phyloP scores from a whole-genome alignment of 2,329 filamentous ascomycete genomes.

The Geosmithia flava region DNA sequence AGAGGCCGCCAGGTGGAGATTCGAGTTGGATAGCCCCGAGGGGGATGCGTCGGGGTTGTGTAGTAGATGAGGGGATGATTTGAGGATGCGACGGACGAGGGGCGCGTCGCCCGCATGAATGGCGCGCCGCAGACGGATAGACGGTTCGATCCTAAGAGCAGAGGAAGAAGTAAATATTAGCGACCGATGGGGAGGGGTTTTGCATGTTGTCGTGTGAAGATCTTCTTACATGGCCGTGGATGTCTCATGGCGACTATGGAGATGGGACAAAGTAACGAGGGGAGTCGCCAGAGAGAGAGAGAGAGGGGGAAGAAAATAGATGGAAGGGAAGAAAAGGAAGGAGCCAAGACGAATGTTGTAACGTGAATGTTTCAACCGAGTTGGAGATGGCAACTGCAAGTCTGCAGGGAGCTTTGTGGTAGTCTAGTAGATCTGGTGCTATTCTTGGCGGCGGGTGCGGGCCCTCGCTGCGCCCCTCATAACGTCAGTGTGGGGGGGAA shows the following conservation, averaged over 20 bases:
- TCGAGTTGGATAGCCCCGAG: conserved; percentile 63
- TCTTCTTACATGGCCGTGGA: background rate
- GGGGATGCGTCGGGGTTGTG: conserved; percentile 68
- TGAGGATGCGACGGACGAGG: conserved; percentile 66
- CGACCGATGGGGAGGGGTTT: background rate
- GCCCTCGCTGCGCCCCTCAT: background rate
- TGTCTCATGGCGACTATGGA: background rate
- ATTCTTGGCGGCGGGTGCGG: background rate
- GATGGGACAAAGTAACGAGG: background rate
- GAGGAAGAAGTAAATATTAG: background rate
- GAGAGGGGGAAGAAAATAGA: too few species aligned
- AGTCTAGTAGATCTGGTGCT: background rate
- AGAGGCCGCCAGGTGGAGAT: conserved; percentile 66
- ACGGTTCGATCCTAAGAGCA: conserved; percentile 56
- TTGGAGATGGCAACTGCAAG: background rate
- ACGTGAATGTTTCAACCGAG: background rate
- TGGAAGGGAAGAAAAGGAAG: too few species aligned
- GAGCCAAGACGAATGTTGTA: background rate
- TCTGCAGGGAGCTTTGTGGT: background rate
- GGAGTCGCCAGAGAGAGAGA: too few species aligned
- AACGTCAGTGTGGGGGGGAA: background rate
- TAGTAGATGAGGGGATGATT: conserved; percentile 56
- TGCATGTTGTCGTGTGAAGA: background rate
- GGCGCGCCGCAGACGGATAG: conserved; percentile 67
- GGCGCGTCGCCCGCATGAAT: conserved; percentile 62